phyloP scores from a whole-genome alignment of 306 rosid species.

The Castanea sativa region DNA sequence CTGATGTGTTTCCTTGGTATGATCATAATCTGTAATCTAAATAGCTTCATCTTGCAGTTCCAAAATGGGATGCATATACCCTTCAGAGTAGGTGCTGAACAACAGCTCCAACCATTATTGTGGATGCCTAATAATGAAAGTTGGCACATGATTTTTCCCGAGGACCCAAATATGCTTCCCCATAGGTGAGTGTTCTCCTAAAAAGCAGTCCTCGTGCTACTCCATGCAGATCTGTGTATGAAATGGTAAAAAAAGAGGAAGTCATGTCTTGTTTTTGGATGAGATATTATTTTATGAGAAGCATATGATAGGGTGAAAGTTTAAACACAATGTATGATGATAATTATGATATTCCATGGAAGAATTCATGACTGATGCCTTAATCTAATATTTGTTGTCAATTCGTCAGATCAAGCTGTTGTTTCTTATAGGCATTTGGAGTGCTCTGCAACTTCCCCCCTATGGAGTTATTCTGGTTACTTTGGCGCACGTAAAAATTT shows the following conservation, averaged over 20 bases:
- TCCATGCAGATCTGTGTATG: not conserved
- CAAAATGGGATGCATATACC: slow-evolving; percentile 65
- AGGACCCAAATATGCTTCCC: slow-evolving; percentile 62
- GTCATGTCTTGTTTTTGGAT: not conserved
- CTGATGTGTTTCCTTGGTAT: not conserved
- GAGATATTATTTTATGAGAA: not conserved
- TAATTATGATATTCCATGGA: not conserved
- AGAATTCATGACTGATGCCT: not conserved
- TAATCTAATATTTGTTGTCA: slow-evolving; percentile 1
- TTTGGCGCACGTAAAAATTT: slow-evolving; percentile 44
- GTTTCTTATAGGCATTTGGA: slow-evolving; percentile 60
- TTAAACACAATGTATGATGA: not conserved
- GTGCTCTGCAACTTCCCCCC: slow-evolving; percentile 58
- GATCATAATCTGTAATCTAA: not conserved
- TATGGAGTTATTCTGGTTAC: slow-evolving; percentile 52
- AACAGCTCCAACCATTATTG: slow-evolving; percentile 69
- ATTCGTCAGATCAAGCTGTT: not conserved
- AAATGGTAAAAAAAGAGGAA: not conserved
- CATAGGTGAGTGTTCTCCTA: slow-evolving; percentile 48
- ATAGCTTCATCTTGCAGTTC: slow-evolving; percentile 50
- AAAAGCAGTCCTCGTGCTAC: not conserved
- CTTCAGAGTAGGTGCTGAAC: slow-evolving; percentile 59
- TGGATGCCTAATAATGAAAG: slow-evolving; percentile 54
- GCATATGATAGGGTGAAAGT: not conserved
- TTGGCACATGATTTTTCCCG: slow-evolving; percentile 53